These are phyloP conservation scores for Penicillium odoratum DNA, from an alignment of 495 filamentous ascomycete species.

Conservation along the genomic window DNA sequence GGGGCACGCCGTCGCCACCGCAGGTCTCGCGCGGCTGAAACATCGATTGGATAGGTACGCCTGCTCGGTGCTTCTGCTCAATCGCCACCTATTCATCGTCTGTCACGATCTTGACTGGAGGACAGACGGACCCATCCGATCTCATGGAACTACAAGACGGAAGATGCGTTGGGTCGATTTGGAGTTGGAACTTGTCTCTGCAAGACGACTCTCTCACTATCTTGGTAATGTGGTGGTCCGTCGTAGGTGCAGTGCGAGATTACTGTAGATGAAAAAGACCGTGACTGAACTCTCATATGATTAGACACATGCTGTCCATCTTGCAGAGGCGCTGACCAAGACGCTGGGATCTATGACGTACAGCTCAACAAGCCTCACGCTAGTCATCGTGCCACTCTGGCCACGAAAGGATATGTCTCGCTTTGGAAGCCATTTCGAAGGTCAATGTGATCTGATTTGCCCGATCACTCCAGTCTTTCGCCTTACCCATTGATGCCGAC, in stretches of 20 bases:
- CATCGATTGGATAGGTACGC: background rate
- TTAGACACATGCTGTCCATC: conserved; percentile 1
- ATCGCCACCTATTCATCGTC: background rate
- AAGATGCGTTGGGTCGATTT: background rate
- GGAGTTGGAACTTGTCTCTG: no score
- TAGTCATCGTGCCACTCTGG: background rate
- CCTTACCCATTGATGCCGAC: no score
- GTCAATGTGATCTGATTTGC: background rate
- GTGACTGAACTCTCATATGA: background rate
- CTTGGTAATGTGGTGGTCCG: background rate
- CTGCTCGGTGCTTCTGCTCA: background rate
- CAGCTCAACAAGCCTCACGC: conserved; percentile 1
- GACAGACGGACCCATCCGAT: background rate
- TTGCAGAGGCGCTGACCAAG: background rate
- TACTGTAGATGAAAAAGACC: no score
- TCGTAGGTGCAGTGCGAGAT: background rate
- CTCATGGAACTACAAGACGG: background rate
- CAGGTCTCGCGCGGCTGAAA: background rate
- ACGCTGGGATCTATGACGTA: conserved; percentile 3
- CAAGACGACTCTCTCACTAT: background rate
- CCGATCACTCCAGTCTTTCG: background rate
- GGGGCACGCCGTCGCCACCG: background rate
- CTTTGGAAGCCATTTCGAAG: background rate
- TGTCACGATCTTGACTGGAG: background rate
- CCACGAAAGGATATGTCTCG: background rate